Conservation (phyloP, 495 filamentous ascomycete genomes). For the Podospora didyma region DNA sequence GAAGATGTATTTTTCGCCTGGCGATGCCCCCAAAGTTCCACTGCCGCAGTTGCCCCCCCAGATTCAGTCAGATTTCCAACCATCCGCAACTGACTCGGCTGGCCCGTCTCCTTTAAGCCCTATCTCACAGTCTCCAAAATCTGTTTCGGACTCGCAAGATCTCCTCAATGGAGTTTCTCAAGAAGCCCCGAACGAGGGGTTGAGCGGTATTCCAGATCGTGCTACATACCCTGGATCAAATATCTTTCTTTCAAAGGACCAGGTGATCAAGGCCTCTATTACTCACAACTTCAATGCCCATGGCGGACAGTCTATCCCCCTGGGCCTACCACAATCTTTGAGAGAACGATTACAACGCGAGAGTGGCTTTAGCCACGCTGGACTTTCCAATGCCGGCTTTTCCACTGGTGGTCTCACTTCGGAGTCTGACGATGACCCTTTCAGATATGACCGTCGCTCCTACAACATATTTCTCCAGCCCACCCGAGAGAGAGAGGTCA, state of each 20-base stretch:
- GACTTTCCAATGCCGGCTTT: conserved; percentile 2
- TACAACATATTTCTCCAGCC: conserved; percentile 22
- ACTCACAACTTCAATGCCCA: neutral
- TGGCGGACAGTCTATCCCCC: neutral
- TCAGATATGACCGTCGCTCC: conserved; percentile 26
- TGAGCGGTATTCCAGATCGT: neutral
- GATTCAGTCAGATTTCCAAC: neutral
- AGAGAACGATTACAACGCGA: neutral
- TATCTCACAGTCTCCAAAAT: neutral
- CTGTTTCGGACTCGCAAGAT: conserved; percentile 2
- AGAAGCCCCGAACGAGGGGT: neutral
- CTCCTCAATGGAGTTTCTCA: neutral
- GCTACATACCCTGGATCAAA: neutral
- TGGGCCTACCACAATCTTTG: neutral
- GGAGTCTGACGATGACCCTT: conserved; percentile 30
- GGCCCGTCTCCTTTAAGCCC: neutral
- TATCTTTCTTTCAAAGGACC: neutral
- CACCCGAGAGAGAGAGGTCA: conserved; percentile 25
- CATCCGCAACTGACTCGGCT: neutral
- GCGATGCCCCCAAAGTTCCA: conserved; percentile 3
- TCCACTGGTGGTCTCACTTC: conserved; percentile 12
- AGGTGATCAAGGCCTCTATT: neutral
- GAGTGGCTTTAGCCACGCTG: neutral
- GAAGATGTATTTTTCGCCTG: conserved; percentile 1
- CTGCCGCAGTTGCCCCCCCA: conserved; percentile 7